Evolutionary conservation across 78 protist species (phyloP).

Genomic region (Emiliania huxleyi): DNA sequence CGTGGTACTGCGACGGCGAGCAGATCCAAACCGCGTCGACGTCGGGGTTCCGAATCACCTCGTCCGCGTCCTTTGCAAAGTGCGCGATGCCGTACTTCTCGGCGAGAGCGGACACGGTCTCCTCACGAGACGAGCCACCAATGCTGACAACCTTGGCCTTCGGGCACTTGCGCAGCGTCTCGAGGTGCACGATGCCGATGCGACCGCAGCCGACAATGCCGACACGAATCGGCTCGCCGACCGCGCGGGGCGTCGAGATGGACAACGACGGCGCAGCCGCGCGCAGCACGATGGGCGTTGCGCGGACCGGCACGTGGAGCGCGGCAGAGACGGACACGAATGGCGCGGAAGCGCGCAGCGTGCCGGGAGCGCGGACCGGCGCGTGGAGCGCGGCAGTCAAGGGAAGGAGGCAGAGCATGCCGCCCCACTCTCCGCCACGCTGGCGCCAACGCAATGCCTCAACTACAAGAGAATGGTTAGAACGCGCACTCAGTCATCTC

Average conservation of each 20-base stretch:
- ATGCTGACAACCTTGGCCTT: not conserved
- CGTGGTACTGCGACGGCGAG: slow-evolving; percentile 24
- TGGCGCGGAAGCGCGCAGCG: too few species aligned
- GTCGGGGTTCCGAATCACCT: not conserved
- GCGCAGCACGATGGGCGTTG: too few species aligned
- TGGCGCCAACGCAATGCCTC: too few species aligned
- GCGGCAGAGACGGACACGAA: too few species aligned
- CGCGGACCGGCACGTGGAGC: too few species aligned
- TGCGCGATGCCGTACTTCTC: not conserved
- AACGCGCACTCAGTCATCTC: too few species aligned
- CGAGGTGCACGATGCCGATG: not conserved
- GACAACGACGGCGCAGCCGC: too few species aligned
- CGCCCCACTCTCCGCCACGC: too few species aligned
- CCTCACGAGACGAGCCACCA: not conserved
- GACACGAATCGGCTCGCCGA: not conserved
- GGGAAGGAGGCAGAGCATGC: too few species aligned
- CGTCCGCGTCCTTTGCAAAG: not conserved
- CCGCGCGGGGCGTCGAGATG: not conserved
- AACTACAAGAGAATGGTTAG: too few species aligned
- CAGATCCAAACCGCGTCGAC: slow-evolving; percentile 26
- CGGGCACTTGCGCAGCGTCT: not conserved
- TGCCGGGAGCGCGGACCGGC: too few species aligned
- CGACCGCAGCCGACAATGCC: not conserved
- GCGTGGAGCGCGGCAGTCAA: too few species aligned
- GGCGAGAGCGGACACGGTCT: not conserved